Conservation (phyloP, 2,329 filamentous ascomycete species). For the Zymoseptoria pseudotritici region DNA sequence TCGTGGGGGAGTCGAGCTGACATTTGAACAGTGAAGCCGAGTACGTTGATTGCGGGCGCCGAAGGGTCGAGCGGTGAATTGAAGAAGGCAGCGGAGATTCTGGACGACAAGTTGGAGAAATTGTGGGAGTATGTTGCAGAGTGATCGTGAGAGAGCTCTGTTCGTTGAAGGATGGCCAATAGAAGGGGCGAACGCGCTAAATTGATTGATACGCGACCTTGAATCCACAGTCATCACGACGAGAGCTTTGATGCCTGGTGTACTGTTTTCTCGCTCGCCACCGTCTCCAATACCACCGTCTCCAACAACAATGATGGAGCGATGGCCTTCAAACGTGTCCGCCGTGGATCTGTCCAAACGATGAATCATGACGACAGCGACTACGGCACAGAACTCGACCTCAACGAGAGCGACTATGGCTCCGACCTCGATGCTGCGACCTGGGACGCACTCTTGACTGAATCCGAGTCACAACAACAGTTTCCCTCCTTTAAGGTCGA, state of each 20-base stretch:
- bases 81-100: constrained; percentile 7
- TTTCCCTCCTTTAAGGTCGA: neutral
- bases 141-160: neutral
- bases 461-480: constrained; percentile 31
- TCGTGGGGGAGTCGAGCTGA: neutral
- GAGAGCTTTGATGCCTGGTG: neutral
- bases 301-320: neutral
- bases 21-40: constrained; percentile 5
- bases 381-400: constrained; percentile 9
- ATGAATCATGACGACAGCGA: constrained; percentile 1
- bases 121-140: constrained; percentile 13
- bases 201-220: neutral
- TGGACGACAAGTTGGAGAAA: constrained; percentile 11
- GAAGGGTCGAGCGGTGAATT: constrained; percentile 5
- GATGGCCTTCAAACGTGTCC: neutral
- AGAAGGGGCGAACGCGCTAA: neutral
- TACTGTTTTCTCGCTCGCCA: neutral
- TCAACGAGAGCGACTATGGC: constrained; percentile 51
- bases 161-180: neutral
- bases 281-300: neutral
- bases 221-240: no score
- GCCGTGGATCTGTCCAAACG: neutral
- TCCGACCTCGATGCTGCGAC: constrained; percentile 55
- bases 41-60: constrained; percentile 13
- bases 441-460: constrained; percentile 44